Evolutionary conservation across 345 rosid species (phyloP), one percentile per base, ranked within the genome.

Genomic region (Eucalyptus globulus): DNA sequence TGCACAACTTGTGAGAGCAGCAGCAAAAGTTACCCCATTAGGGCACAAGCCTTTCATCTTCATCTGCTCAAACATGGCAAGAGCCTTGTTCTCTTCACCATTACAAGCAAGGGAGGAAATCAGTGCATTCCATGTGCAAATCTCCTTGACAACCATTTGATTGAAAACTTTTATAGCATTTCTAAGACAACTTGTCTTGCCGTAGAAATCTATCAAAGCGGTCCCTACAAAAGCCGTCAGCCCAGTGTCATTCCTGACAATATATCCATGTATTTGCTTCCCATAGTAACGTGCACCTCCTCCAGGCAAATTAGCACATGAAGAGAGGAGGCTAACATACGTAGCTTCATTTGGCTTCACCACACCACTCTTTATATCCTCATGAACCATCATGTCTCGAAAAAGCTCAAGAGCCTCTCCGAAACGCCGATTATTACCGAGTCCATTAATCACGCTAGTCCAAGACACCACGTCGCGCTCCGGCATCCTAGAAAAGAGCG

Each of bases 71-170:
- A 97, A 97, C 95, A 94, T 89, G 49, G 92, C 88, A 54, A 96
- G 53, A 11, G 96, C 98, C 86, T 91, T 88, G 67, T 81, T 58
- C 89, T 94, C 94, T 89, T 87, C 91, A 27, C 96, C 94, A 86
- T 93, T 93, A 69, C 94, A 93, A 14, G 96, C 94, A 83, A 97
- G 89, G 5, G 94, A 91, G 88, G 92, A 93, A 54, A 95, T 94
- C 90, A 95, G 89, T n/a, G 99, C 97, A 92, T 97, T 97, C 99
- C 97, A 94, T 50, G 94, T 80, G 86, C 94, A 97, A 86, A 94
- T 92, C 86, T 89, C 21, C 87, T 89, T 95, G 81, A 60, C 87
- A 87, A 44, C 72, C 91, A 94, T 89, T 54, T 47, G 90, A 80
- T 88, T 22, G 51, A 95, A 96, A 56, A 94, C 91, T 44, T 88